Conservation (phyloP, 805 yeast species). For the Saturnispora gosingensis region DNA sequence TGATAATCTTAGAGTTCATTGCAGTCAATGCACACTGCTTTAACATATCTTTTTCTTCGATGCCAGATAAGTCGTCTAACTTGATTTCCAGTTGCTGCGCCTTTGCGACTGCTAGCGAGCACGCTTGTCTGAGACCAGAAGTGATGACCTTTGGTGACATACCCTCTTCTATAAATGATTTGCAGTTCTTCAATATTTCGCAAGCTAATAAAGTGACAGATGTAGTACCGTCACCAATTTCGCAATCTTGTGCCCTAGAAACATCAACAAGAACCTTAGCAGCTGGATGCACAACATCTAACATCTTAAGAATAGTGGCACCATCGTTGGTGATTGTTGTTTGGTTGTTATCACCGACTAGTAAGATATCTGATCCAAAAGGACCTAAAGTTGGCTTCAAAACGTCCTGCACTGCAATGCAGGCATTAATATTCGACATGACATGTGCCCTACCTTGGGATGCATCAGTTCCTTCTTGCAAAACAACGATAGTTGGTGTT, state of each 20-base stretch:
- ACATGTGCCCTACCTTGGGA: slow-evolving; percentile 97
- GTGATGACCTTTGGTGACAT: slow-evolving; percentile 83
- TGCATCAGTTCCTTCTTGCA: slow-evolving; percentile 95
- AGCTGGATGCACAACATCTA: slow-evolving; percentile 97
- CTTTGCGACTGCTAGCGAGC: slow-evolving; percentile 62
- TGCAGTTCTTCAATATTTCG: slow-evolving; percentile 85
- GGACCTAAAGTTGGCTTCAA: slow-evolving; percentile 95
- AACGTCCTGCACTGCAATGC: slow-evolving; percentile 94
- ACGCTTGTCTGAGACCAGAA: slow-evolving; percentile 81
- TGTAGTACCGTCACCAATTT: slow-evolving; percentile 98
- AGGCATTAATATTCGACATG: slow-evolving; percentile 91
- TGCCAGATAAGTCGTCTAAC: slow-evolving; percentile 38
- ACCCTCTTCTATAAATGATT: slow-evolving; percentile 89
- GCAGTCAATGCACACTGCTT: slow-evolving; percentile 95
- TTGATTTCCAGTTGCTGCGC: slow-evolving; percentile 70
- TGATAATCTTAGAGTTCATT: slow-evolving; percentile 90
- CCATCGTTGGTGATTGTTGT: slow-evolving; percentile 98
- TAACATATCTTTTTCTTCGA: slow-evolving; percentile 61
- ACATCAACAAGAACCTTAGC: slow-evolving; percentile 93
- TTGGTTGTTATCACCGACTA: slow-evolving; percentile 67
- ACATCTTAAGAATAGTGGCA: slow-evolving; percentile 83
- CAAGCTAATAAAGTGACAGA: slow-evolving; percentile 93
- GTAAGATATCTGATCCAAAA: slow-evolving; percentile 88
- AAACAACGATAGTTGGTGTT: slow-evolving; percentile 96
- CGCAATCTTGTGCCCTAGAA: slow-evolving; percentile 94